Evolutionary conservation across 805 yeast genomes (phyloP), one percentile per base, ranked within the genome.

Genomic region (Saturnispora bothae): DNA sequence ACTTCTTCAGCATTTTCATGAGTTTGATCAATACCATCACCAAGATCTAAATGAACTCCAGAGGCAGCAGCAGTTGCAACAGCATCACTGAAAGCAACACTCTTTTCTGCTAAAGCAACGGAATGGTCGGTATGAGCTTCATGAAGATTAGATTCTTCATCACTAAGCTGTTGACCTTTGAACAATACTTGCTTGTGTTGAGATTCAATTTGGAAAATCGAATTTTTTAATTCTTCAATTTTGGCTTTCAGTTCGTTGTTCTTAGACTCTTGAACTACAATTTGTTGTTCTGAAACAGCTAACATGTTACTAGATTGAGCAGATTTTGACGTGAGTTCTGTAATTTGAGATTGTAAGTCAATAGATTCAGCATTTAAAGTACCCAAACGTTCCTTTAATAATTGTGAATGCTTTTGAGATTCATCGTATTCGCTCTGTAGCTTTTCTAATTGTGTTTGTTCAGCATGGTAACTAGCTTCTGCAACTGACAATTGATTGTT

Each of bases 401-500:
- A 52, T 13, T 72, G 64, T 46, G 81, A 83, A 48, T 73, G 71
- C 51, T 73, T 71, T 59, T 83, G 88, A n/a, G 80, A 69, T 34
- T 70, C 72, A 39, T 79, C 83, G 33, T 79, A 64, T 15, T 70
- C 68, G 4, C 67, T 54, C 48, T 80, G 82, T 37, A 78, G 61
- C 32, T 71, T 72, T 46, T 73, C 75, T 45, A 80, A 65, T 45
- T 80, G 76, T 0, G 74, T 56, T 43, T 83, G 82, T 33, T 79
- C 68, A 4, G 82, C 76, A 55, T 83, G 80, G 50, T 72, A 71
- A 48, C 73, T 80, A 9, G 94, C 94, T 55, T 86, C 95, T 2
- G 82, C 71, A 31, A 83, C 68, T 0, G 84, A 72, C 1, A 83
- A 65, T 49, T 84, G 88, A 38, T 83, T 74, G 48, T 80, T 66